Conservation (phyloP, 2,329 filamentous ascomycete species). For the Sclerotinia minor region DNA sequence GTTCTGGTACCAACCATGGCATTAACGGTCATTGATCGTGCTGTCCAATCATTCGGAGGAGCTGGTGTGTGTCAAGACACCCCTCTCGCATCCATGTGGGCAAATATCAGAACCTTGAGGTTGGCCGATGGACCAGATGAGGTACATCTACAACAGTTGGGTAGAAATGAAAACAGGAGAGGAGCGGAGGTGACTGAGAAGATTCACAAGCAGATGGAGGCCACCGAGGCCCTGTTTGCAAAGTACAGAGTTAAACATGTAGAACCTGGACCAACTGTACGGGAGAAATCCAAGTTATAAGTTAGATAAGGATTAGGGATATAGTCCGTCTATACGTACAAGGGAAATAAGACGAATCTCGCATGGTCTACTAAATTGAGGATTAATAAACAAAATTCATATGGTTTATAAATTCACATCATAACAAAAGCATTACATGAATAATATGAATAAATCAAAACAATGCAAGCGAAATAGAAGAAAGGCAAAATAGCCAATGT, state of each 20-base stretch:
- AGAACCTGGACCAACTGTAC: slow-evolving; percentile 37
- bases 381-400: not conserved
- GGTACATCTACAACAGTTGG: slow-evolving; percentile 84
- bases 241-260: slow-evolving; percentile 52
- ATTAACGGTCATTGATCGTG: slow-evolving; percentile 87
- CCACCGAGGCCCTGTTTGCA: slow-evolving; percentile 65
- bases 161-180: slow-evolving; percentile 75
- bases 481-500: no score
- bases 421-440: not conserved
- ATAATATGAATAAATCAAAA: not conserved
- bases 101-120: slow-evolving; percentile 75
- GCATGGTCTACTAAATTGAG: not conserved
- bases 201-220: slow-evolving; percentile 64
- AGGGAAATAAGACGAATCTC: not conserved
- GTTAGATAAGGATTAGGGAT: not conserved
- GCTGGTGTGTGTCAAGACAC: slow-evolving; percentile 94
- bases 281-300: slow-evolving; percentile 41
- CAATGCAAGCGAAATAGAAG: not conserved
- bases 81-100: slow-evolving; percentile 82
- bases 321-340: not conserved
- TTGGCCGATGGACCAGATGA: slow-evolving; percentile 95
- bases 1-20: slow-evolving; percentile 82
- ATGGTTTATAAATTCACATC: not conserved
- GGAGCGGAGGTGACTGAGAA: slow-evolving; percentile 60
- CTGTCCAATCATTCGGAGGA: slow-evolving; percentile 88